Evolutionary conservation across 805 yeast genomes (phyloP), one percentile per base, ranked within the genome.

Genomic region (Ogataea siamensis): DNA sequence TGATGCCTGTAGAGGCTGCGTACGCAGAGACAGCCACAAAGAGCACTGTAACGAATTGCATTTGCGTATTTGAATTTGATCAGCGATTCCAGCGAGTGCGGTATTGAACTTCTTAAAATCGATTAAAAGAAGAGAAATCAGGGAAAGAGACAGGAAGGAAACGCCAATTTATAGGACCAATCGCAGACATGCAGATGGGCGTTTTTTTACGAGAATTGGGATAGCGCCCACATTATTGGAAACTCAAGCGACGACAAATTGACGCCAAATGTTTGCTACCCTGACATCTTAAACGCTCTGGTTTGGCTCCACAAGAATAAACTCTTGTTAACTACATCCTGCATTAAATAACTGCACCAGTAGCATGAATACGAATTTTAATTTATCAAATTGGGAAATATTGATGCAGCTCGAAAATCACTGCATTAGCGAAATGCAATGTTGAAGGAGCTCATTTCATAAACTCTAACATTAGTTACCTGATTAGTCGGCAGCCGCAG

Each of bases 31-130:
- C 40, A 41, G 66, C 67, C 36, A 54, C 43, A 43, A 61, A 39
- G 49, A 62, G 47, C 34, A 63, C 58, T 55, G 62, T 58, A 42
- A 70, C 52, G 70, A 68, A 67, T 62, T 69, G 71, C 74, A 70
- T 69, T 64, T 42, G 63, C n/a, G 13, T 15, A 28, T n/a, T 28
- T n/a, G 17, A 11, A 25, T 14, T 37, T 14, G 34, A 16, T 27
- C 22, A 13, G 39, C 24, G 22, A n/a, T 16, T 30, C 20, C 23
- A 27, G 27, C 39, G 35, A 34, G 31, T n/a, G n/a, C 38, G 39
- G 29, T 29, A 21, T 28, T 15, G 13, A 40, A 34, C 32, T 30
- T 33, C 12, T 13, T 11, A 5, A 33, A 17, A 12, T 17, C 16
- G 34, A 30, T 22, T n/a, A 28, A 19, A 36, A 28, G 27, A 30